Base-by-base conservation (phyloP, 768 basidiomycete species). In the Flagelloscypha sp. region DNA sequence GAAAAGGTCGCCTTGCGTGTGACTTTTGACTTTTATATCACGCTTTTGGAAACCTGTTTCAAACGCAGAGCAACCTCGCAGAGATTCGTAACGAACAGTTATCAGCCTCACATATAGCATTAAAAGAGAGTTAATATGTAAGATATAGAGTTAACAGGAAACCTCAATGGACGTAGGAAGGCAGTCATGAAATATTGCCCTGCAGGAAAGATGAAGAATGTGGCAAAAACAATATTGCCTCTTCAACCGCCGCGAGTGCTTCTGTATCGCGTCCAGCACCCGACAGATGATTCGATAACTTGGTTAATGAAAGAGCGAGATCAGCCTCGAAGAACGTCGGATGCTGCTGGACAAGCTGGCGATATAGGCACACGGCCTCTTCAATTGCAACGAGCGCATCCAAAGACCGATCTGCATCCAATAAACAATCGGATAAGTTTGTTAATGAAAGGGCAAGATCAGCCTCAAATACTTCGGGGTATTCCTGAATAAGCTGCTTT, bases 361-460 rank as follows among this genome's bases (percentile, higher is more conserved):
- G 43, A 33, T 27, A 25, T 5, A 45, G 24, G 11, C 21, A 28
- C 12, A 30, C 30, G 10, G 43, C 42, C 16, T 43, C 42, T 18
- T 15, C 25, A 13, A 30, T 19, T 5, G 42, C 30, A 6, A 24
- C 29, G 18, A 45, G 23, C 8, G 43, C 43, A 11, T 43, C 36
- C 17, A 38, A 22, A 22, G 11, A 12, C 5, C 24, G 19, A 7
- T 33, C 36, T 6, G 28, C 30, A 25, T 28, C 30, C 2, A 17
- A 7, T 9, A 42, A 27, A 27, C 27, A 19, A 18, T 4, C n/a
- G 7, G 43, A 37, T 2, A 38, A 25, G 16, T 41, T 42, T n/a
- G 18, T 32, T n/a, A 45, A 31, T 7, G 43, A 23, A 16, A 24
- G 9, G 10, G 43, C 43, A 11, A 45, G 31, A 15, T 38, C 29